Percentiles rank a stretch among this genome's conserved stretches.
These are phyloP conservation scores for Chlorella variabilis DNA, from an alignment of 163 green algal species.

Conservation along the genomic window DNA sequence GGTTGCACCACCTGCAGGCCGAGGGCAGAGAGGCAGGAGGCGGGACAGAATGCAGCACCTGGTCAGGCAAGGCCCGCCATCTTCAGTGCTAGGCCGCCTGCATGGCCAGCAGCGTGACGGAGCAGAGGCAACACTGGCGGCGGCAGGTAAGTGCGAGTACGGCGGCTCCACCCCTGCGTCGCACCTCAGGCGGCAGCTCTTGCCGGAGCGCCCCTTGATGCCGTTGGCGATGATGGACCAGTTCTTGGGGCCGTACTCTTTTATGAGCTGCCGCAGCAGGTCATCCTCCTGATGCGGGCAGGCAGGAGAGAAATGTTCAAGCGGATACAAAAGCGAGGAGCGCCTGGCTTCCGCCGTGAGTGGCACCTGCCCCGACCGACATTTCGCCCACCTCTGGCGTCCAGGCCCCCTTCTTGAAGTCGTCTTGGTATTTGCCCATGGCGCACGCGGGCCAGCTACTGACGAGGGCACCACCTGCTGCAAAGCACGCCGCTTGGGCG, in stretches of 20 bases:
- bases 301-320: not conserved
- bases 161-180: too few species aligned
- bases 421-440: slow-evolving; percentile 36
- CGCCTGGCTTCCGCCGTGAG: too few species aligned
- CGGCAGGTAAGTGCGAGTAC: too few species aligned
- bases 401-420: slow-evolving; percentile 76
- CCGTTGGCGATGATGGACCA: slow-evolving; percentile 78
- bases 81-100: not conserved
- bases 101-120: too few species aligned
- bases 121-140: too few species aligned
- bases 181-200: slow-evolving; percentile 87
- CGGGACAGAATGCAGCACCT: too few species aligned
- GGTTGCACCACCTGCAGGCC: slow-evolving; percentile 91
- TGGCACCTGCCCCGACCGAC: too few species aligned
- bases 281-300: slow-evolving; percentile 88
- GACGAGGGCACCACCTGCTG: too few species aligned
- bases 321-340: not conserved
- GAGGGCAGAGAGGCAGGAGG: not conserved
- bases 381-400: slow-evolving; percentile 64
- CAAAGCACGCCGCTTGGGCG: too few species aligned
- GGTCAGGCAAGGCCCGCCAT: not conserved
- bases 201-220: slow-evolving; percentile 79
- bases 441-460: too few species aligned
- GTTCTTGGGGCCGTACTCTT: slow-evolving; percentile 72
- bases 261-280: slow-evolving; percentile 61